Evolutionary conservation across 352 stramenopile species (phyloP), one percentile per base, ranked within the genome.

Genomic region (Phytophthora foliorum): DNA sequence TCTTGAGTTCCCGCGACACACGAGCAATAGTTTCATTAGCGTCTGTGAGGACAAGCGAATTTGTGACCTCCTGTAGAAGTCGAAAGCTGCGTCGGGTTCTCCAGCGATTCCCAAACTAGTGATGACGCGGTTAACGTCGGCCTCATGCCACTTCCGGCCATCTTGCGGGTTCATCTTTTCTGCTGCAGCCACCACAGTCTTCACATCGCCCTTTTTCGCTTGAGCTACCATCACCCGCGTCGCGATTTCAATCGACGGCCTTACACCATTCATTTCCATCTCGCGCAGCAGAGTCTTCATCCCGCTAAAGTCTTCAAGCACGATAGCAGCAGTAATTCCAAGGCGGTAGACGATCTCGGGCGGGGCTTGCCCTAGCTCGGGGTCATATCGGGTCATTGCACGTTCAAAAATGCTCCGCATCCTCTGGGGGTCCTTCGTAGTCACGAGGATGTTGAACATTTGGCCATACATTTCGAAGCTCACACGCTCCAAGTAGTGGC

Each of bases 321-420:
- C 63, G 16, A 87, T 69, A 63, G 75, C 76, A 38, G 74, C 81
- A 14, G 76, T 77, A 17, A 86, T 75, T 16, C 85, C 80, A 41
- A 85, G 80, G 57, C 81, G 81, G 41, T 88, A 90, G 50, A 92
- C 72, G 25, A 93, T 81, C 54, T 91, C 83, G 2, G 78, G 76
- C 10, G 70, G 63, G 1, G 39, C 53, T 17, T 53, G 57, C 21
- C 67, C 61, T 53, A 58, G 50, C 14, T 77, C 52, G 8, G 46
- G 58, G 60, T 80, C 59, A 52, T 73, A 84, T 27, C 67, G 57
- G 13, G 42, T 53, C 46, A 71, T 67, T 17, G 63, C 68, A 54
- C 68, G 59, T 52, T 81, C 63, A 27, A 74, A 88, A 55, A 82
- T 71, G 13, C 25, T 50, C 9, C 59, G 66, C 54, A 80, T 80